Conservation (phyloP, 495 filamentous ascomycete genomes). For the Aspergillus indologenus region DNA sequence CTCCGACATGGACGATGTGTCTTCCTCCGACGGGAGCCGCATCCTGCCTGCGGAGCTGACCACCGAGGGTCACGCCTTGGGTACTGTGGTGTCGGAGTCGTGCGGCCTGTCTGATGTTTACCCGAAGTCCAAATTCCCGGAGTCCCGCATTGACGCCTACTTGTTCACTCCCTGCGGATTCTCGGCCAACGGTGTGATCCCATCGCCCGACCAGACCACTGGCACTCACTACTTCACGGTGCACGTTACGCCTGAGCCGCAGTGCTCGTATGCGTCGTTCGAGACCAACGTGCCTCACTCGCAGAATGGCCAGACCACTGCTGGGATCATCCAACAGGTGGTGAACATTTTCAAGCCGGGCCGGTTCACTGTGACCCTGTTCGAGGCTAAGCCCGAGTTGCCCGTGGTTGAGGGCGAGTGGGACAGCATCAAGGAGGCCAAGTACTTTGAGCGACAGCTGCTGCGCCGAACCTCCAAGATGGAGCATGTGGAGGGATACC, state of each 20-base stretch:
- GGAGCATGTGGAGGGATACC: slow-evolving; percentile 84
- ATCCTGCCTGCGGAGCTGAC: slow-evolving; percentile 69
- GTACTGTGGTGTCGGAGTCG: slow-evolving; percentile 85
- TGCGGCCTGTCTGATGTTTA: slow-evolving; percentile 92
- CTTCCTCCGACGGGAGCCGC: slow-evolving; percentile 53
- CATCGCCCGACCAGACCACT: slow-evolving; percentile 62
- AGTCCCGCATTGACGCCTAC: slow-evolving; percentile 93
- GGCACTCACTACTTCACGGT: slow-evolving; percentile 96
- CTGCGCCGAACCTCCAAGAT: slow-evolving; percentile 60
- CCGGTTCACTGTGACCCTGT: slow-evolving; percentile 94
- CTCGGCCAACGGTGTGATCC: slow-evolving; percentile 95
- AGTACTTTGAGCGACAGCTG: slow-evolving; percentile 45
- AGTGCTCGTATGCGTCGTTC: slow-evolving; percentile 98
- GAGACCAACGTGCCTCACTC: slow-evolving; percentile 97
- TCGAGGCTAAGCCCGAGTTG: slow-evolving; percentile 73
- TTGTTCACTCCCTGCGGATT: slow-evolving; percentile 97
- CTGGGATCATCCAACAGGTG: slow-evolving; percentile 88
- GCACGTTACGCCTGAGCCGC: slow-evolving; percentile 95
- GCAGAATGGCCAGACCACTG: slow-evolving; percentile 82
- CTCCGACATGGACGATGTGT: slow-evolving; percentile 62
- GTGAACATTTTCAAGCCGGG: slow-evolving; percentile 94
- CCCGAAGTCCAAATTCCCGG: slow-evolving; percentile 79
- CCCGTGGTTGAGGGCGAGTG: slow-evolving; percentile 25
- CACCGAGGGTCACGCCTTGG: slow-evolving; percentile 91
- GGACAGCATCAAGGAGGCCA: slow-evolving; percentile 35